Conservation (phyloP, 1,284 basidiomycete genomes). For the Ustilago crameri region DNA sequence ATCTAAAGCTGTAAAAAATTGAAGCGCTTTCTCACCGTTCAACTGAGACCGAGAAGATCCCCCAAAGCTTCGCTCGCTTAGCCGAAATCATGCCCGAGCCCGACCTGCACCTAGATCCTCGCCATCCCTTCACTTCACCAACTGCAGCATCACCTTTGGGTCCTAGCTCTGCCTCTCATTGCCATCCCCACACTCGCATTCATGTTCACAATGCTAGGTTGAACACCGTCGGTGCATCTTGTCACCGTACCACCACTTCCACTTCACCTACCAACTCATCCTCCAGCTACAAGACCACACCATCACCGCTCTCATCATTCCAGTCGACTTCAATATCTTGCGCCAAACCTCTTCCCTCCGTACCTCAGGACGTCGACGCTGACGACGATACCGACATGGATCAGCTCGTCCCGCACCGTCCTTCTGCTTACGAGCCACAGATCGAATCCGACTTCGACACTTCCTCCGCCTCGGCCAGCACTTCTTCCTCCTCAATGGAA, state of each 20-base stretch:
- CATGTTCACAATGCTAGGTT: too few species aligned
- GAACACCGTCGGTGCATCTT: too few species aligned
- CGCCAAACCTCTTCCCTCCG: constrained; percentile 25
- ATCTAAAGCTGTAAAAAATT: too few species aligned
- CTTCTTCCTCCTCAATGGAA: constrained; percentile 34
- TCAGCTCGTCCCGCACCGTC: constrained; percentile 9
- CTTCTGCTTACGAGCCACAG: constrained; percentile 1
- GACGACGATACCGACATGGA: constrained; percentile 17
- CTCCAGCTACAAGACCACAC: background rate
- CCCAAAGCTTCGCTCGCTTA: too few species aligned
- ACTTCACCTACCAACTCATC: too few species aligned
- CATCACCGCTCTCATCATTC: background rate
- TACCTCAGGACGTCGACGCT: constrained; percentile 30
- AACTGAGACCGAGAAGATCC: too few species aligned
- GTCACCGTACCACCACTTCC: too few species aligned
- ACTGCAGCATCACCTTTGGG: too few species aligned
- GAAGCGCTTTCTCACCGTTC: too few species aligned
- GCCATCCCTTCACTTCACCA: background rate
- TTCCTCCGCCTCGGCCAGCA: constrained; percentile 27
- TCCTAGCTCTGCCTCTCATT: too few species aligned
- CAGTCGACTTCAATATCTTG: background rate
- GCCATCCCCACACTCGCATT: too few species aligned
- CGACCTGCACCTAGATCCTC: background rate
- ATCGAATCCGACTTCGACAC: constrained; percentile 45
- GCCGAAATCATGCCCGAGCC: too few species aligned